Percentiles rank a stretch among this genome's conserved stretches.
Evolutionary conservation across 2,329 filamentous ascomycete genomes (phyloP).

Genomic region (Ampelomyces quisqualis): DNA sequence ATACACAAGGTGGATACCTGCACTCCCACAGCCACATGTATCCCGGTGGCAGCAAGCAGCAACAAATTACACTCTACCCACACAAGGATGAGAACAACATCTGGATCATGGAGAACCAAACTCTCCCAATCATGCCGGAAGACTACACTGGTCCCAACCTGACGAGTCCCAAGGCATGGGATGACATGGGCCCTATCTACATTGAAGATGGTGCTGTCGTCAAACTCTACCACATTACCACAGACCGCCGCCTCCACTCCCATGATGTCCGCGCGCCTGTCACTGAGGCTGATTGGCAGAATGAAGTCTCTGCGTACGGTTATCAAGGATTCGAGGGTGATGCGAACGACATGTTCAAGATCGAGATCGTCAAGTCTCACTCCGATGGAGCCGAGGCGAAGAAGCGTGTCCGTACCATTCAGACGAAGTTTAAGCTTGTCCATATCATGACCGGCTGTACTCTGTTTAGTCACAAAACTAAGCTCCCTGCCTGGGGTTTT

Average conservation of each 20-base stretch:
- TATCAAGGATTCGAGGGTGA: slow-evolving; percentile 97
- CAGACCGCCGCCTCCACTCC: slow-evolving; percentile 88
- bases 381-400: slow-evolving; percentile 78
- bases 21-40: slow-evolving; percentile 99
- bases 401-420: slow-evolving; percentile 83
- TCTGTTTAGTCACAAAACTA: slow-evolving; percentile 98
- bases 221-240: slow-evolving; percentile 79
- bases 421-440: slow-evolving; percentile 93
- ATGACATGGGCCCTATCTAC: slow-evolving; percentile 66
- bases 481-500: slow-evolving; percentile 95
- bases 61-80: slow-evolving; percentile 96
- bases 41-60: slow-evolving; percentile 94
- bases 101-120: slow-evolving; percentile 93
- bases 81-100: slow-evolving; percentile 99
- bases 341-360: slow-evolving; percentile 91
- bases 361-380: slow-evolving; percentile 91
- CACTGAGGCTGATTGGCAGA: slow-evolving; percentile 69
- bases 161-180: slow-evolving; percentile 82
- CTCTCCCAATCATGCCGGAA: slow-evolving; percentile 67
- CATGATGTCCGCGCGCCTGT: slow-evolving; percentile 74
- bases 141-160: slow-evolving; percentile 73
- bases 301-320: slow-evolving; percentile 93
- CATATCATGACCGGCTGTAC: slow-evolving; percentile 97
- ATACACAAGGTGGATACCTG: slow-evolving; percentile 96
- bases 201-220: slow-evolving; percentile 80